Evolutionary conservation across 305 asterid species (phyloP).

Genomic region (Rubia peregrina): DNA sequence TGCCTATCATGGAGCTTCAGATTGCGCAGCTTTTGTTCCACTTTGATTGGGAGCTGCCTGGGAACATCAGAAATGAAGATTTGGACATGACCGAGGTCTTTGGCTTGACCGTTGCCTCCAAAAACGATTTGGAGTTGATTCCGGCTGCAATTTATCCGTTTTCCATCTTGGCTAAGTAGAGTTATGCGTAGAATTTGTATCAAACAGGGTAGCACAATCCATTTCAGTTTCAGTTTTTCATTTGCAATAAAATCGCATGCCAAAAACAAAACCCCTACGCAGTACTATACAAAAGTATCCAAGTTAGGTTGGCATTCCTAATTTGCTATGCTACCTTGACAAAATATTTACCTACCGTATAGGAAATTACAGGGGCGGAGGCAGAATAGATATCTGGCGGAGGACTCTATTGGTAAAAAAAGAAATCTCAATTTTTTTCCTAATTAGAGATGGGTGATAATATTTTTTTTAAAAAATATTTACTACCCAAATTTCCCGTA

Average conservation of each 20-base stretch:
- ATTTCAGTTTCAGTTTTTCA: neutral
- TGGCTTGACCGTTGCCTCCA: conserved; percentile 6
- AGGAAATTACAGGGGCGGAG: no score
- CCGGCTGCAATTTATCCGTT: neutral
- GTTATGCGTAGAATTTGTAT: neutral
- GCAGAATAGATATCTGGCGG: no score
- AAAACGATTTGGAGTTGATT: neutral
- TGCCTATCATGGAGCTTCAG: conserved; percentile 1
- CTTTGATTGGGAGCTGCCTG: conserved; percentile 11
- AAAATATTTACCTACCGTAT: no score
- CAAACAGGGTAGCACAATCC: neutral
- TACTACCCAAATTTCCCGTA: no score
- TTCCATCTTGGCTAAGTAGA: neutral
- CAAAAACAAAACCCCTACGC: no score
- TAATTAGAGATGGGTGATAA: no score
- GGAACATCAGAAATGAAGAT: conserved; percentile 1
- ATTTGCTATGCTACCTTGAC: no score
- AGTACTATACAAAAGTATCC: no score
- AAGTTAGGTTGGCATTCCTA: no score
- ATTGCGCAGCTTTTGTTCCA: conserved; percentile 7
- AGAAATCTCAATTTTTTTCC: no score
- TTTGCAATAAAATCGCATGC: neutral
- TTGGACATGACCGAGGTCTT: conserved; percentile 2
- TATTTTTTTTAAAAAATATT: no score
- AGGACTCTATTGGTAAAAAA: no score